phyloP scores from a whole-genome alignment of 768 basidiomycete species.

The Suillus placidus region DNA sequence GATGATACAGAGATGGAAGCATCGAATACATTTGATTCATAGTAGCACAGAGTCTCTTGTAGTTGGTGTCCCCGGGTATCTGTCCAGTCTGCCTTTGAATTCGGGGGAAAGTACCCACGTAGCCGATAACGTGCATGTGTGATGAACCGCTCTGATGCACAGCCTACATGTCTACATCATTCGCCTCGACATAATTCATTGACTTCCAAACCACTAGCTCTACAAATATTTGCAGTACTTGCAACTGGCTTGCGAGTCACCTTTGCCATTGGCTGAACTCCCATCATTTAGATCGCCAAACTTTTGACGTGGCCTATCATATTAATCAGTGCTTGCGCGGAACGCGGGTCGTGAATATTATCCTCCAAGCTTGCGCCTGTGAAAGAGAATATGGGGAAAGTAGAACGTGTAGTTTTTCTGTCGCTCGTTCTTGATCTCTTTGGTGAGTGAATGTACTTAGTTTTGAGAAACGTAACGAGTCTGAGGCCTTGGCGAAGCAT shows the following conservation, averaged over 20 bases:
- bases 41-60: background rate
- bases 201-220: background rate
- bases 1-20: slow-evolving; percentile 16
- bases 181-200: background rate
- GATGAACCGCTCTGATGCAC: background rate
- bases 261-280: background rate
- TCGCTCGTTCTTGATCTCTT: slow-evolving; percentile 90
- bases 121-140: background rate
- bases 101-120: background rate
- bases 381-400: slow-evolving; percentile 51
- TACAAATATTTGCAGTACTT: background rate
- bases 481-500: slow-evolving; percentile 54
- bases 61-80: background rate
- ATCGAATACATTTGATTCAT: background rate
- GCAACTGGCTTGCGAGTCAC: slow-evolving; percentile 1
- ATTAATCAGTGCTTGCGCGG: background rate
- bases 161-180: background rate
- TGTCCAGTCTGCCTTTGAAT: background rate
- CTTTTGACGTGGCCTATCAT: background rate
- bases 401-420: slow-evolving; percentile 85
- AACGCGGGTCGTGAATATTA: background rate
- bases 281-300: background rate
- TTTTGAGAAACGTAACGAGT: background rate
- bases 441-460: slow-evolving; percentile 41
- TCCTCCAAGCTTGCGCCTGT: background rate